Evolutionary conservation across 768 basidiomycete genomes (phyloP).

Genomic region (Amanita exitialis): DNA sequence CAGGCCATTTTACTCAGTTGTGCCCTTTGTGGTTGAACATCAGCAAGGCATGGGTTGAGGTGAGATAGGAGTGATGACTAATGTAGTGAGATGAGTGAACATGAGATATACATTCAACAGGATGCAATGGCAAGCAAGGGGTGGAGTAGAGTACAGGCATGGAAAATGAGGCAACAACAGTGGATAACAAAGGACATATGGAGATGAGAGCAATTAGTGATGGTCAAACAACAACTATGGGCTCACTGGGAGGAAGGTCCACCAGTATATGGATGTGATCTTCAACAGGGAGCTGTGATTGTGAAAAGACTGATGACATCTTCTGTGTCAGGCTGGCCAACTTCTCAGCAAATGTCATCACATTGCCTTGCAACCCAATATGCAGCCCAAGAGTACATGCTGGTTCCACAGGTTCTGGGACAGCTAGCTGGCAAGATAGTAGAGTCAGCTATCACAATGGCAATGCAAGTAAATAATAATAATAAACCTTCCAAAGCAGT

Average conservation of each 20-base stretch:
- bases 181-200: too few relatives aligned
- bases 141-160: too few relatives aligned
- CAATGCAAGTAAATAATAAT: background rate
- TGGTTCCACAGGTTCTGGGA: background rate
- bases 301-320: background rate
- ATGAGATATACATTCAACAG: too few relatives aligned
- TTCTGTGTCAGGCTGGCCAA: background rate
- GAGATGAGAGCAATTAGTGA: too few relatives aligned
- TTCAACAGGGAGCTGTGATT: background rate
- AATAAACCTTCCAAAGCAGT: constrained; percentile 2
- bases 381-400: background rate
- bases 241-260: background rate
- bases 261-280: background rate
- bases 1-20: too few relatives aligned
- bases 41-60: too few relatives aligned
- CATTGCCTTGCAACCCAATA: background rate
- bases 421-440: background rate
- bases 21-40: too few relatives aligned
- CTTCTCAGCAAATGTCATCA: background rate
- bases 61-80: too few relatives aligned
- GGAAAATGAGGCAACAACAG: too few relatives aligned
- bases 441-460: background rate
- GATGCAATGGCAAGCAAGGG: too few relatives aligned
- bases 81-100: too few relatives aligned
- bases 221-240: too few relatives aligned